Evolutionary conservation across 192 early-diverging fungal genomes (phyloP), one percentile per base, ranked within the genome.

Genomic region (Spizellomyces sp.): DNA sequence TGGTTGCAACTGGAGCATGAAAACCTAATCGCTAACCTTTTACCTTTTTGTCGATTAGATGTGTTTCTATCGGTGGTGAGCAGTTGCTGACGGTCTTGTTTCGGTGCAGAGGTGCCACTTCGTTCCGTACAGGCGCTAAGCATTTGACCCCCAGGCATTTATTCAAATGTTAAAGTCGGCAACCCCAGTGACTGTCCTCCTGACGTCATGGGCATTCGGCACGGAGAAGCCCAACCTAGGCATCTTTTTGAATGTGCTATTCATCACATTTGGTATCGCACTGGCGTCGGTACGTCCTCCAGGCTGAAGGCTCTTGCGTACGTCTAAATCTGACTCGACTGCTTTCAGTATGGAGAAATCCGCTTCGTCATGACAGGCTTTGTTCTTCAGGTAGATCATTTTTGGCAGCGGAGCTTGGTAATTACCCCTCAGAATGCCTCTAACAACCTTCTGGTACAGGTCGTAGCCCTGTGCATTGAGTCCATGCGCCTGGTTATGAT

Each of bases 91-190:
- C 27, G 27, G 27, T 36, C 27, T 36, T 36, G 27, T 36, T 36
- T 36, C 27, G 27, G 27, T 36, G 27, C 27, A 36, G 27, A 36
- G 27, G 27, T 36, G 3, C 27, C 27, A 36, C 27, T 36, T 36
- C 3, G 0, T 36, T 36, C 27, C 27, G 27, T 36, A 36, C 27
- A 36, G 27, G 27, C 27, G 27, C 27, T 36, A 36, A 36, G 27
- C 27, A 36, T 36, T 36, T 36, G 27, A 36, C 27, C 27, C 27
- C 27, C 27, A 36, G 27, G 12, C 76, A 2, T 78, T 75, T 66
- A 78, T 77, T 36, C 79, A 81, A 62, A 81, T 81, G 76, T 66
- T 81, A 12, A 81, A 80, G 62, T 62, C 75, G 15, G 58, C 62
- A 22, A 75, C 79, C 9, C 79, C 79, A 9, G 73, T 77, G 15